These are phyloP conservation scores for Passalora sequoiae DNA, from an alignment of 2,329 filamentous ascomycete species.

Conservation along the genomic window DNA sequence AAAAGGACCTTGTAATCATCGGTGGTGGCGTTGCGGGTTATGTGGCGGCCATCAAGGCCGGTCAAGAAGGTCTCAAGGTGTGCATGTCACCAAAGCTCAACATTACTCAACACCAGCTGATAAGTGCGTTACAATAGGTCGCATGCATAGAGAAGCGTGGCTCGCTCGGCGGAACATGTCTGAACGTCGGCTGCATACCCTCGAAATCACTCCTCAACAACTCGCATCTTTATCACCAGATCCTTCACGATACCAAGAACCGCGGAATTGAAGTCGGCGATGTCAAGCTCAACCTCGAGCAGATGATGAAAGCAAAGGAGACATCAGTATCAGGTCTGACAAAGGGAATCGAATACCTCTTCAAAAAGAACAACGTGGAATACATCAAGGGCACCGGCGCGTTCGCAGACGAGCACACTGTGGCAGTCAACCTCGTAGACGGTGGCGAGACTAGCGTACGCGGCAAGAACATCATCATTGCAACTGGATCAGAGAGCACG, in stretches of 20 bases:
- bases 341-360: slow-evolving; percentile 94
- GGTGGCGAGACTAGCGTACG: slow-evolving; percentile 82
- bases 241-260: slow-evolving; percentile 89
- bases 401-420: slow-evolving; percentile 62
- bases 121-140: slow-evolving; percentile 53
- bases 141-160: slow-evolving; percentile 98
- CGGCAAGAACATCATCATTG: slow-evolving; percentile 97
- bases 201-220: slow-evolving; percentile 99
- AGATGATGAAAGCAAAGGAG: slow-evolving; percentile 99
- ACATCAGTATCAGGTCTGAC: slow-evolving; percentile 81
- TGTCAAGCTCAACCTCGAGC: slow-evolving; percentile 88
- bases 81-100: slow-evolving; percentile 7
- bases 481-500: slow-evolving; percentile 89
- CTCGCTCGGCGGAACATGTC: slow-evolving; percentile 86
- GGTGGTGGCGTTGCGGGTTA: slow-evolving; percentile 97
- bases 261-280: slow-evolving; percentile 96
- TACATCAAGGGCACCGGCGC: slow-evolving; percentile 79
- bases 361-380: slow-evolving; percentile 99
- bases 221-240: slow-evolving; percentile 95
- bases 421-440: slow-evolving; percentile 85
- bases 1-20: slow-evolving; percentile 96
- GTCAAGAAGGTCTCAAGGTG: slow-evolving; percentile 95
- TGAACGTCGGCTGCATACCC: slow-evolving; percentile 98
- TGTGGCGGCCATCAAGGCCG: slow-evolving; percentile 97
- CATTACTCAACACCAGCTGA: slow-evolving; percentile 10